Percentiles rank a stretch among this genome's conserved stretches.
Conservation (phyloP, 257 asterid genomes). For the Nicotiana tabacum region DNA sequence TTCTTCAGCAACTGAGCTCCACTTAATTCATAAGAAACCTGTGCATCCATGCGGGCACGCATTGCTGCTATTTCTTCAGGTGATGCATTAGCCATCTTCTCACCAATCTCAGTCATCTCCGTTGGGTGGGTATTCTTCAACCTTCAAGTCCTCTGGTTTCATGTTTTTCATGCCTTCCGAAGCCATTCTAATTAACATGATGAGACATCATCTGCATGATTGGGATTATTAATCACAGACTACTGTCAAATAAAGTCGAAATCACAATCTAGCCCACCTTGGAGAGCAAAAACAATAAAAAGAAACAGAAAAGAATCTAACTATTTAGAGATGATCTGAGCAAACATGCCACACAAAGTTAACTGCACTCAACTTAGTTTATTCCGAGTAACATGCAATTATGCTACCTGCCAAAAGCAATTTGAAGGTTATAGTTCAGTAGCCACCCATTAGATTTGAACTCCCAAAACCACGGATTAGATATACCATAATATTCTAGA, state of each 20-base stretch:
- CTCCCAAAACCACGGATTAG: too few species aligned
- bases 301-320: too few species aligned
- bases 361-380: too few species aligned
- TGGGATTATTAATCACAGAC: too few species aligned
- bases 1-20: constrained; percentile 87
- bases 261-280: not conserved
- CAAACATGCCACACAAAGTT: too few species aligned
- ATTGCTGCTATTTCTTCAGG: constrained; percentile 85
- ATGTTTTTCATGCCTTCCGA: constrained; percentile 86
- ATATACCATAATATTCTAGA: too few species aligned
- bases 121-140: constrained; percentile 84
- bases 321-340: too few species aligned
- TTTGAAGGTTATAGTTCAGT: too few species aligned
- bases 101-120: constrained; percentile 82
- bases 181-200: constrained; percentile 85
- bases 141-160: constrained; percentile 78
- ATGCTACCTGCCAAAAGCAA: too few species aligned
- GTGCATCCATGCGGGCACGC: constrained; percentile 78
- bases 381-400: too few species aligned
- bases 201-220: constrained; percentile 87
- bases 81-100: constrained; percentile 87
- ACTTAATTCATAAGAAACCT: constrained; percentile 58
- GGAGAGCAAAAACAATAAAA: too few species aligned
- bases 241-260: not conserved
- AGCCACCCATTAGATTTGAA: too few species aligned